phyloP scores from a whole-genome alignment of 768 basidiomycete species.

The Gymnopilus dilepis region DNA sequence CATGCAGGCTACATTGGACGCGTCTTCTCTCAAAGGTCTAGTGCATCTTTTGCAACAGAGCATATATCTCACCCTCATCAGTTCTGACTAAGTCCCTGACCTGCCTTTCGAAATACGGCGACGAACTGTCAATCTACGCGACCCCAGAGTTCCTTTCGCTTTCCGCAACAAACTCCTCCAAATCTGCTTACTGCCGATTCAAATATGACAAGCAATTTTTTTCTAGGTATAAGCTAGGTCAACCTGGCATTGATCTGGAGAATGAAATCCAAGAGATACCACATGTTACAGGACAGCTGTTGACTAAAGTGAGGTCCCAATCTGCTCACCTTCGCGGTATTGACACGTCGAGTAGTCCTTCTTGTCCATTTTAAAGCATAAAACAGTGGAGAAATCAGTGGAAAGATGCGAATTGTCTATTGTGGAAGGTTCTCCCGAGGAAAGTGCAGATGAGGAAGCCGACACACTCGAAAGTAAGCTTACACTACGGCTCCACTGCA shows the following conservation, averaged over 20 bases:
- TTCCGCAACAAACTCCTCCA: slow-evolving; percentile 78
- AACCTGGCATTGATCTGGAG: slow-evolving; percentile 21
- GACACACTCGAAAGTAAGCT: slow-evolving; percentile 76
- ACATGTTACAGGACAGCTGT: slow-evolving; percentile 66
- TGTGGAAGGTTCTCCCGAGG: slow-evolving; percentile 48
- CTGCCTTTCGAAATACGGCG: slow-evolving; percentile 83
- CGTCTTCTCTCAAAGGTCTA: slow-evolving; percentile 57
- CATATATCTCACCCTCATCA: slow-evolving; percentile 35
- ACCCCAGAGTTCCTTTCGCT: slow-evolving; percentile 63
- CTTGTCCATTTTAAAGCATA: slow-evolving; percentile 75
- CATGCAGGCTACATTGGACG: slow-evolving; percentile 76
- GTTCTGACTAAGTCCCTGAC: slow-evolving; percentile 77
- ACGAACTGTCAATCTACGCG: slow-evolving; percentile 76
- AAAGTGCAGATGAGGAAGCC: slow-evolving; percentile 42
- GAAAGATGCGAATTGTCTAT: slow-evolving; percentile 80
- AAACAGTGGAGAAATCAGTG: slow-evolving; percentile 75
- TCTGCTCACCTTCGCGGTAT: not conserved
- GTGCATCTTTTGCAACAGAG: slow-evolving; percentile 15
- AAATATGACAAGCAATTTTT: slow-evolving; percentile 74
- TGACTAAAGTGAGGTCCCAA: slow-evolving; percentile 59
- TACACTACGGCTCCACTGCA: slow-evolving; percentile 77
- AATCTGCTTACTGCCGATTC: slow-evolving; percentile 84
- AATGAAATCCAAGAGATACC: slow-evolving; percentile 42
- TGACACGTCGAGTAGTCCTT: slow-evolving; percentile 51
- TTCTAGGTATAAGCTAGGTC: slow-evolving; percentile 59